phyloP scores from a whole-genome alignment of 2,329 filamentous ascomycete genomes.

The Trichophyton mentagrophytes region DNA sequence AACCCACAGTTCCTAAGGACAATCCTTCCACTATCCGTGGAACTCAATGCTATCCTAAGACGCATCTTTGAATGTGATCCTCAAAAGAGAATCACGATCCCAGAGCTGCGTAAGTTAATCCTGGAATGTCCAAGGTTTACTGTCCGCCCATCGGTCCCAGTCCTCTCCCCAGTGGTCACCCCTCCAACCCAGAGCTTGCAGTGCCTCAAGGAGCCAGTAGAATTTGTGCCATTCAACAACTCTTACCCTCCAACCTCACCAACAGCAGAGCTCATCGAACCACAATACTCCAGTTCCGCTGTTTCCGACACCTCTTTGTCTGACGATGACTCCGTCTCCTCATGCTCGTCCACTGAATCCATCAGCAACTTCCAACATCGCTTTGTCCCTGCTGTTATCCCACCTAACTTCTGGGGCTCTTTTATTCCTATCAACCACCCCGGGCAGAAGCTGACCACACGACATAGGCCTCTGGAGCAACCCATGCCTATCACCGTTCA shows the following conservation, averaged over 20 bases:
- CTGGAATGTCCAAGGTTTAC: conserved; percentile 63
- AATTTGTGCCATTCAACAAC: conserved; percentile 22
- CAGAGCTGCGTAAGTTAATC: conserved; percentile 67
- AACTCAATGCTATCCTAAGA: conserved; percentile 75
- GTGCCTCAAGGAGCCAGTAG: conserved; percentile 23
- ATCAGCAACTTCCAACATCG: conserved; percentile 17
- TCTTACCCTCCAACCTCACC: conserved; percentile 26
- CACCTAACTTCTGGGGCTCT: conserved; percentile 18
- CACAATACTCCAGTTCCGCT: conserved; percentile 29
- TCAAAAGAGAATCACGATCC: conserved; percentile 64
- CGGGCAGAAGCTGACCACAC: conserved; percentile 19
- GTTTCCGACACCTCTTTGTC: conserved; percentile 29
- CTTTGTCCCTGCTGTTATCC: conserved; percentile 19
- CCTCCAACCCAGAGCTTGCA: conserved; percentile 23
- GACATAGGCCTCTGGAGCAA: conserved; percentile 18
- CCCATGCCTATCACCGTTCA: conserved; percentile 12
- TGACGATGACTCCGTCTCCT: conserved; percentile 25
- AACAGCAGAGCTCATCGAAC: conserved; percentile 23
- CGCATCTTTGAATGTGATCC: conserved; percentile 83
- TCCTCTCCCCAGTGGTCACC: conserved; percentile 16
- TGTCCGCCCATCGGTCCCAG: conserved; percentile 22
- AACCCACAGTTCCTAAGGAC: conserved; percentile 79
- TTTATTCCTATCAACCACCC: conserved; percentile 19
- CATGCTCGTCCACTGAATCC: conserved; percentile 25
- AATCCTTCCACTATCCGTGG: conserved; percentile 80